Evolutionary conservation across 345 rosid species (phyloP), one percentile per base, ranked within the genome.

Genomic region (Citrus unshiu): DNA sequence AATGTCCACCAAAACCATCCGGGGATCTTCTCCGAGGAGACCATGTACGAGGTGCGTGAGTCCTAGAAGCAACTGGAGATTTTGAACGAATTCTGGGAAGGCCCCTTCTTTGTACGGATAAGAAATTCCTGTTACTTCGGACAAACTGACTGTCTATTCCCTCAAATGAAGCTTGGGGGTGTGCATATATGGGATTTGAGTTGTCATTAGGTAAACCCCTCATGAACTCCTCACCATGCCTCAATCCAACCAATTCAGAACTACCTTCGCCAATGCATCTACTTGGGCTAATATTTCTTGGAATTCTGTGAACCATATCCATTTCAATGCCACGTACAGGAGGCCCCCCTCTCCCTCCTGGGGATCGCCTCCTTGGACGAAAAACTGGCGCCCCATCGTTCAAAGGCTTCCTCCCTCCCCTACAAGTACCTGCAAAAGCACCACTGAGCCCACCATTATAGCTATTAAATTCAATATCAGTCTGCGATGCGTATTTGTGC

Each of bases 11-110:
- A 82, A 89, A 91, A 3, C 85, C 92, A 76, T 91, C 92, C 12
- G 91, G 92, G 35, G 98, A 83, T 79, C 97, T 88, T 84, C 93
- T 88, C 88, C 93, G 84, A 21, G 88, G 85, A 79, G 97, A 82
- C 90, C 97, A 91, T 62, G 88, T 85, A 88, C 89, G 88, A 66
- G 93, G 91, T 72, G 95, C 87, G 63, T 89, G 87, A 70, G 89
- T 82, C 69, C 91, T 86, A 79, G 85, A 82, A 83, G 93, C 87
- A 35, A 82, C 24, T 27, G 97, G 98, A 83, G 97, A 94, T 37
- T 89, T 89, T 24, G 96, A 94, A 60, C 81, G 89, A 81, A 84
- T 80, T 62, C 81, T 88, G 34, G 84, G 81, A 87, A 78, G 84
- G 21, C 63, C 90, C 79, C 91, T 86, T 85, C 87, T 82, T 79